Evolutionary conservation across 306 rosid genomes (phyloP), one percentile per base, ranked within the genome.

Genomic region (Pyrus communis): DNA sequence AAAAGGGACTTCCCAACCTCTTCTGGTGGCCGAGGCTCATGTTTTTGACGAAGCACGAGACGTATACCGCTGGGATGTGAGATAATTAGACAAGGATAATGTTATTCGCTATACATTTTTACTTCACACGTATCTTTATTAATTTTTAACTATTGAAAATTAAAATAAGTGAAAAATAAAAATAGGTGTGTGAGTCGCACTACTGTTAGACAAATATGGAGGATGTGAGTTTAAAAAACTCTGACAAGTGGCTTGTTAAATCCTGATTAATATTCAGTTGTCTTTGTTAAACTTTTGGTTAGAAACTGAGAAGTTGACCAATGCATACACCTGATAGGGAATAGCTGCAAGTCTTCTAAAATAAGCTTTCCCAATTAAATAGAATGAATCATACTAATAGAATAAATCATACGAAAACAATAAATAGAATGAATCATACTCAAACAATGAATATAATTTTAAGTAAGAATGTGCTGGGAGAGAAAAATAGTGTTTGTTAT

Each of bases 1-100:
- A 55, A 55, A 54, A 57, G 74, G 17, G 74, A 55, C 80, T 12
- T 67, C 66, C 67, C 67, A 77, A 55, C 80, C 59, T 67, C 54
- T 58, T 76, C 25, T 70, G 62, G 61, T 70, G 15, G 62, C 62
- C 9, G 43, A 49, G 15, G 62, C 45, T 46, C 43, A 4, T 9
- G 28, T 70, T 18, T 9, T 43, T 33, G 4, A 14, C 72, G 55
- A 33, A 15, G 55, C 21, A 5, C 27, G 17, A 12, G 73, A 76
- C 45, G 78, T 62, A 31, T 21, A 27, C 13, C 45, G 11, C 17
- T 11, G 60, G 46, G 65, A 66, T 51, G 71, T 49, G 42, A 67
- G 33, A 74, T 61, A 25, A 30, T 38, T 38, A 38, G 42, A 38
- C 10, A 38, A 7, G 10, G 42, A 38, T 38, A 38, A 7, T 38